phyloP scores from a whole-genome alignment of 305 asterid species.

The Petunia hybrid region DNA sequence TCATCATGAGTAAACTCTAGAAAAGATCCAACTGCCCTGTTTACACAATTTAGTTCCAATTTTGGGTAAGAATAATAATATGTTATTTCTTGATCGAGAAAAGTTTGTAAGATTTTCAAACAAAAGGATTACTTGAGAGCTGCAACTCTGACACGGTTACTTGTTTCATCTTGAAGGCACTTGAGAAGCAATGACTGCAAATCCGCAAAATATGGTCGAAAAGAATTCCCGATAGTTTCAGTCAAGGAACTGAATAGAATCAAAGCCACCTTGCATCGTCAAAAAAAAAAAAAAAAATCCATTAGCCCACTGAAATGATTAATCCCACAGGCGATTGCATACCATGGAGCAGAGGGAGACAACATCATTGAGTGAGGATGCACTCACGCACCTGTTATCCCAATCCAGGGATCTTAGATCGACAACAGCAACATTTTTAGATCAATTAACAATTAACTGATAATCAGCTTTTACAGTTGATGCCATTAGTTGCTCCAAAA shows the following conservation, averaged over 20 bases:
- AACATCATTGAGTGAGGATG: neutral
- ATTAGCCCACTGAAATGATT: slow-evolving; percentile 33
- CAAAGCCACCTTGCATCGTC: slow-evolving; percentile 80
- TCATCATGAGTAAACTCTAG: slow-evolving; percentile 95
- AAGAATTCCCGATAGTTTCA: slow-evolving; percentile 94
- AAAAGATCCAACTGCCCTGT: slow-evolving; percentile 99
- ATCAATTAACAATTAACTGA: neutral
- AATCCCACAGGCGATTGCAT: neutral
- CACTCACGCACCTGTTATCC: neutral
- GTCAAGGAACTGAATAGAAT: slow-evolving; percentile 99
- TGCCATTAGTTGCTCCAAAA: slow-evolving; percentile 1
- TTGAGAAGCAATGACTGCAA: slow-evolving; percentile 84
- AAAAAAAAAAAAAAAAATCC: slow-evolving; percentile 37
- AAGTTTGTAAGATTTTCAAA: slow-evolving; percentile 25
- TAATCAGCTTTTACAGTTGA: neutral
- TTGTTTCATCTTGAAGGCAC: slow-evolving; percentile 97
- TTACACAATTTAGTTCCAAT: slow-evolving; percentile 38
- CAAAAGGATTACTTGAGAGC: slow-evolving; percentile 83
- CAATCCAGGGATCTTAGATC: slow-evolving; percentile 6
- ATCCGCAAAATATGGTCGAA: slow-evolving; percentile 84
- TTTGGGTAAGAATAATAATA: slow-evolving; percentile 6
- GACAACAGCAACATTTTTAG: slow-evolving; percentile 4
- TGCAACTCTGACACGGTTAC: slow-evolving; percentile 94
- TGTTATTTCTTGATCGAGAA: slow-evolving; percentile 29
- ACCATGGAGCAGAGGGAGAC: slow-evolving; percentile 24